Evolutionary conservation across 2,329 filamentous ascomycete species (phyloP).

Genomic region (Basipetospora chlamydospora): DNA sequence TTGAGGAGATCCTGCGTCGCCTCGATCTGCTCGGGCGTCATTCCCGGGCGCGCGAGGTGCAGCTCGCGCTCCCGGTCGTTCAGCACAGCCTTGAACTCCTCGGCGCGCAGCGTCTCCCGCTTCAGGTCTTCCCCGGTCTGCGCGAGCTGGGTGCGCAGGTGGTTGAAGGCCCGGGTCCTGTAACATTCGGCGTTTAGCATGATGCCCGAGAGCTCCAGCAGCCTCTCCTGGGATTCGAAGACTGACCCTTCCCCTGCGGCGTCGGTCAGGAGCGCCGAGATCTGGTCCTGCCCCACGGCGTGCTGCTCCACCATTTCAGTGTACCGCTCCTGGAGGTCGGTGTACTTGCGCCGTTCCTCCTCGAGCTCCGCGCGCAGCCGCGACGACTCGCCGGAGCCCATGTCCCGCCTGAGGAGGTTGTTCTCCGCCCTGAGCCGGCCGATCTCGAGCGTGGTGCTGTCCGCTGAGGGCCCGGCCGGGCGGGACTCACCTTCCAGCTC

Average conservation of each 20-base stretch:
- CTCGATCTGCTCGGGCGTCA: conserved; percentile 45
- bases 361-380: conserved; percentile 42
- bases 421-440: conserved; percentile 49
- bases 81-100: conserved; percentile 31
- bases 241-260: conserved; percentile 43
- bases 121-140: conserved; percentile 32
- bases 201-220: conserved; percentile 10
- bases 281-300: conserved; percentile 40
- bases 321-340: conserved; percentile 37
- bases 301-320: conserved; percentile 45
- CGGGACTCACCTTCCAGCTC: conserved; percentile 27
- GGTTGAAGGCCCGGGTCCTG: conserved; percentile 37
- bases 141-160: conserved; percentile 33
- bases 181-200: conserved; percentile 31
- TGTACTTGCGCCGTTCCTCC: conserved; percentile 32
- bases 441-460: conserved; percentile 37
- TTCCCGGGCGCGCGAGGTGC: conserved; percentile 34
- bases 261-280: conserved; percentile 37
- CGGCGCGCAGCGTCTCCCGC: conserved; percentile 24
- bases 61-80: conserved; percentile 42
- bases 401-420: conserved; percentile 38
- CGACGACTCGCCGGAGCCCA: conserved; percentile 38
- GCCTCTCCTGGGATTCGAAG: conserved; percentile 6
- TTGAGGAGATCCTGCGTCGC: conserved; percentile 43
- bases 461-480: conserved; percentile 17